These are phyloP conservation scores for Rhynchospora pubera DNA, from an alignment of 176 grass and related monocot species.

Conservation along the genomic window DNA sequence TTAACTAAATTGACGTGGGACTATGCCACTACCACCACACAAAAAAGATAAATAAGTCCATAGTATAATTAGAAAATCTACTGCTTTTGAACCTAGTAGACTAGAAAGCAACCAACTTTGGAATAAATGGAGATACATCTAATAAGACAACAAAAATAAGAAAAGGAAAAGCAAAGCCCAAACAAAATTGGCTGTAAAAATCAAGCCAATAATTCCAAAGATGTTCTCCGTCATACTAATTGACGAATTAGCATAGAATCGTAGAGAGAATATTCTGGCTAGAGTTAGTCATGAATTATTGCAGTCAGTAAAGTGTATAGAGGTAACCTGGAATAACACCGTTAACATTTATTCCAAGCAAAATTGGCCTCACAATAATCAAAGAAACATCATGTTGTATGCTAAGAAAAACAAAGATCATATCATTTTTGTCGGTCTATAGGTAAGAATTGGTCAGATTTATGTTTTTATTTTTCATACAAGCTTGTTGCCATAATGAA, in stretches of 20 bases:
- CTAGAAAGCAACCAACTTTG: neutral
- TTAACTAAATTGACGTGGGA: constrained; percentile 1
- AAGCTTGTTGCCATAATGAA: neutral
- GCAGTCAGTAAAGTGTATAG: neutral
- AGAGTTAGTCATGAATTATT: neutral
- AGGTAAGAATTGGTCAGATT: neutral
- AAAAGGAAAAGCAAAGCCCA: constrained; percentile 7
- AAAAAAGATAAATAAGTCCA: too few relatives aligned
- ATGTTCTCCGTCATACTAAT: constrained; percentile 10
- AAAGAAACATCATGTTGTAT: neutral
- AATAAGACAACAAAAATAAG: neutral
- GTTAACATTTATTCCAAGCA: constrained; percentile 12
- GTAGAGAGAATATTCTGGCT: neutral
- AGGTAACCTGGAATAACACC: constrained; percentile 15
- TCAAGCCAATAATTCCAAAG: constrained; percentile 16
- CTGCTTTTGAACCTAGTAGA: constrained; percentile 4
- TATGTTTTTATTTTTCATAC: neutral
- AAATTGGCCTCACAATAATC: constrained; percentile 9
- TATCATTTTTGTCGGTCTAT: neutral
- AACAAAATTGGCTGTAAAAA: constrained; percentile 11
- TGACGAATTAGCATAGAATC: neutral
- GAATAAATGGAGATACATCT: constrained; percentile 3
- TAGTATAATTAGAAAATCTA: constrained; percentile 1
- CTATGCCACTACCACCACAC: constrained; percentile 1
- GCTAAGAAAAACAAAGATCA: neutral